Base-by-base conservation (phyloP, 1,284 basidiomycete species). In the Fomitopsis pinicola region DNA sequence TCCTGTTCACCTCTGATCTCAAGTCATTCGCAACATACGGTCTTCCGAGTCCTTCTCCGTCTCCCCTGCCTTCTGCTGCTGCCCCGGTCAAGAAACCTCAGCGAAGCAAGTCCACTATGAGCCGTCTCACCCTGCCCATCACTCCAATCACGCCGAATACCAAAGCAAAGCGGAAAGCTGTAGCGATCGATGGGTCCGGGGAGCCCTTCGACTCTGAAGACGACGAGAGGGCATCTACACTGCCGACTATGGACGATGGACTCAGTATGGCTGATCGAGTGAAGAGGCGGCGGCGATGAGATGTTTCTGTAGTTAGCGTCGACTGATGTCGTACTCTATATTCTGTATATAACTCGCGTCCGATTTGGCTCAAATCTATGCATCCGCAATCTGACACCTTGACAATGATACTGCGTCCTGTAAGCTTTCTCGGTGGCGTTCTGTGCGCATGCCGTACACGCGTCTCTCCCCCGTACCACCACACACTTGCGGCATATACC, bases 1-100 rank as follows among this genome's bases (percentile, higher is more conserved):
- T 89, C 12, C 69, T 85, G 6, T 85, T 85, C 71, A 83, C 82
- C 3, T 78, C 82, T 5, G 82, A 85, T 60, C 69, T 85, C 38
- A 82, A 80, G 61, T 75, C 81, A 0, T 83, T 83, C 66, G 71
- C 80, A 2, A 72, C 77, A 3, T 79, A 81, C 59, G 81, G 82
- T 14, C 68, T 81, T 12, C 45, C 65, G 1, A 62, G 67, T 9
- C 56, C 63, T 3, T 63, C 65, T 4, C 53, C 65, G 1, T 61
- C 68, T 0, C 66, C 35, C 35, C 35, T 36, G 35, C 35, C 35
- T 36, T 12, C 35, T 36, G 6, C 67, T 9, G 57, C 62, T 10
- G 45, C 64, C 19, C 65, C 62, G 2, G 60, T 58, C 1, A 58
- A 62, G 28, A 55, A 59, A 28, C n/a, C 30, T 55, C 60, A 4